Conservation (phyloP, 2,329 filamentous ascomycete species). For the Hypoxylon sp. region DNA sequence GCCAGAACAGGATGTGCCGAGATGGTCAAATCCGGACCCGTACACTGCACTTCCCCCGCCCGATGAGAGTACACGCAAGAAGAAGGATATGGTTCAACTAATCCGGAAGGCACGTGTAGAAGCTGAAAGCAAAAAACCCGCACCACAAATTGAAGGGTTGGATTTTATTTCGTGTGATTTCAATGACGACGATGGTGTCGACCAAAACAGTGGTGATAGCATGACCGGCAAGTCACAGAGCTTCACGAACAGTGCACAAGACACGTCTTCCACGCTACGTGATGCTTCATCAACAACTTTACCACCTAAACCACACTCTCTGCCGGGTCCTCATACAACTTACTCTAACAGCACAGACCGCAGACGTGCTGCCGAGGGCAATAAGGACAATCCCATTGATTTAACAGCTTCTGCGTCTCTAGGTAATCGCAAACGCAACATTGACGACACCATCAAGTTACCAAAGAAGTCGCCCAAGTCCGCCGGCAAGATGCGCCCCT, state of each 20-base stretch:
- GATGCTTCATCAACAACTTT: slow-evolving; percentile 54
- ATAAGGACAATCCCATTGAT: slow-evolving; percentile 47
- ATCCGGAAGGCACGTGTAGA: slow-evolving; percentile 90
- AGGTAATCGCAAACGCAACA: slow-evolving; percentile 81
- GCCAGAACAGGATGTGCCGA: slow-evolving; percentile 69
- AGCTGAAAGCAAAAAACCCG: slow-evolving; percentile 62
- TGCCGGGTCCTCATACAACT: slow-evolving; percentile 8
- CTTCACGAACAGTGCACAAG: background rate
- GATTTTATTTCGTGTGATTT: slow-evolving; percentile 93
- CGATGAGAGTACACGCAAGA: slow-evolving; percentile 80
- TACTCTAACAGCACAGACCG: slow-evolving; percentile 14
- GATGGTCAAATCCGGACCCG: slow-evolving; percentile 96
- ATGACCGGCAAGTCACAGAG: background rate
- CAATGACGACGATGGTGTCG: slow-evolving; percentile 67
- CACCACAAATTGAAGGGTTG: slow-evolving; percentile 71
- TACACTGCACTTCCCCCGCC: slow-evolving; percentile 89
- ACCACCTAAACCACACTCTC: slow-evolving; percentile 38
- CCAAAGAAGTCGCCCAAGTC: slow-evolving; percentile 69
- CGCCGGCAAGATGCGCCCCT: slow-evolving; percentile 63
- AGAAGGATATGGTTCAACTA: slow-evolving; percentile 88
- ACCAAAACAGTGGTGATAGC: slow-evolving; percentile 17
- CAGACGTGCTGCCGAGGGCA: slow-evolving; percentile 31
- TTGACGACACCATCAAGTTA: slow-evolving; percentile 76
- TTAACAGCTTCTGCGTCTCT: slow-evolving; percentile 63
- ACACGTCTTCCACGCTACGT: background rate